These are phyloP conservation scores for Candida pseudoviswanathii DNA, from an alignment of 1,139 yeast species.

Conservation along the genomic window DNA sequence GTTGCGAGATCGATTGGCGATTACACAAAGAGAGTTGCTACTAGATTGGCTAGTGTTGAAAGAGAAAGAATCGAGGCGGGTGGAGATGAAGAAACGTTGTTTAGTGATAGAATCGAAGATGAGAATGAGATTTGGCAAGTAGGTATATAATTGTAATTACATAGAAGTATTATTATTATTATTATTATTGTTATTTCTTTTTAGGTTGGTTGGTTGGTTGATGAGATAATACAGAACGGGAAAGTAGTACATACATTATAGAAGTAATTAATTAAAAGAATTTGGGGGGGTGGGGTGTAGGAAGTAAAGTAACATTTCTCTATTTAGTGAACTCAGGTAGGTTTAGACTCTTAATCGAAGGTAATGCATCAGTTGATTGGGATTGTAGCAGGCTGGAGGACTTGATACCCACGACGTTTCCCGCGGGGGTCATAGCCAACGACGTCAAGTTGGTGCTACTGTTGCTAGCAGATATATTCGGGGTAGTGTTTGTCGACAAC, in stretches of 20 bases:
- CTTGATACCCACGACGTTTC: constrained; percentile 1
- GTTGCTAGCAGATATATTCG: constrained; percentile 45
- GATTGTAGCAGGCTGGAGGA: constrained; percentile 12
- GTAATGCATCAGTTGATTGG: constrained; percentile 28
- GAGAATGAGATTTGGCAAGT: constrained; percentile 87
- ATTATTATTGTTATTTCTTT: too few species aligned
- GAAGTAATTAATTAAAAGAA: neutral
- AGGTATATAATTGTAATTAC: constrained; percentile 41
- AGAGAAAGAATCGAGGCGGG: constrained; percentile 87
- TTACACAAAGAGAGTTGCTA: constrained; percentile 85
- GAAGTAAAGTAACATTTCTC: neutral
- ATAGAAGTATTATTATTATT: neutral
- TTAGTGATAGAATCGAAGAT: constrained; percentile 83
- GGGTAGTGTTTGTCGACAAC: constrained; percentile 44
- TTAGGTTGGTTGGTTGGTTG: too few species aligned
- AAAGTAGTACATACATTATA: neutral
- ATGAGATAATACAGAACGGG: neutral
- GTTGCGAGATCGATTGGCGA: constrained; percentile 80
- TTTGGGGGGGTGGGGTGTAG: neutral
- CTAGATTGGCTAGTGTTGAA: constrained; percentile 80
- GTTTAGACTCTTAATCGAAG: constrained; percentile 53
- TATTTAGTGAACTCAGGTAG: constrained; percentile 20
- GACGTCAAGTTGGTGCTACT: constrained; percentile 47
- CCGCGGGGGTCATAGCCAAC: constrained; percentile 32
- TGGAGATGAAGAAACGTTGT: constrained; percentile 86